Evolutionary conservation across 345 rosid genomes (phyloP), one percentile per base, ranked within the genome.

Genomic region (Citrus glauca): DNA sequence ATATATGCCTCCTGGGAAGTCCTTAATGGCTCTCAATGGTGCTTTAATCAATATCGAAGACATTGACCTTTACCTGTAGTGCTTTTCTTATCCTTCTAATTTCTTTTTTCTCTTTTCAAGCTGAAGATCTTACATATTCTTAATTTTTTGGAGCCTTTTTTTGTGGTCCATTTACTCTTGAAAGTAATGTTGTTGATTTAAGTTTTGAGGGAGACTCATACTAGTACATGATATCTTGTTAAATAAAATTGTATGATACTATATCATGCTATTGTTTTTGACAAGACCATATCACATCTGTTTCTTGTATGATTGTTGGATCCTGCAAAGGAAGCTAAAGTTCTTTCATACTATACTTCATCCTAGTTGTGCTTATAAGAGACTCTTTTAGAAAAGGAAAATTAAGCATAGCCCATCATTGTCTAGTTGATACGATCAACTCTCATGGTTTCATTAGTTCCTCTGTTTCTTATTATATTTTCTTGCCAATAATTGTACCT

Each of bases 1-100:
- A 79, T 90, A 94, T 97, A 87, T 96, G 80, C 98, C 98, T 61
- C 94, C 98, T 77, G 97, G 99, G 82, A 96, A 92, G 90, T 90
- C 97, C 73, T 85, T 96, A 85, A 84, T 96, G 94, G 99, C 98
- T 72, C 86, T 94, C 71, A 96, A 96, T 91, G 97, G 99, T 82
- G 99, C 99, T 84, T 83, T 96, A 82, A 82, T 96, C 89, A 92
- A 91, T 82, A 86, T 94, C 20, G 99, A 96, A 84, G 99, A 94
- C 83, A 83, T 92, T 84, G 99, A 96, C 87, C 98, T 96, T 62
- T 94, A 88, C 84, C 79, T 84, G 98, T 96, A 96, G 87, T 83
- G 81, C 84, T 65, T 84, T 84, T 45, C 17, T 74, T 67, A 67
- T 79, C 62, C 61, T 62, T 30, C 38, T 71, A 38, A 17, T 79